Evolutionary conservation across 805 yeast genomes (phyloP), one percentile per base, ranked within the genome.

Genomic region (Saccharomycopsis guyanensis): DNA sequence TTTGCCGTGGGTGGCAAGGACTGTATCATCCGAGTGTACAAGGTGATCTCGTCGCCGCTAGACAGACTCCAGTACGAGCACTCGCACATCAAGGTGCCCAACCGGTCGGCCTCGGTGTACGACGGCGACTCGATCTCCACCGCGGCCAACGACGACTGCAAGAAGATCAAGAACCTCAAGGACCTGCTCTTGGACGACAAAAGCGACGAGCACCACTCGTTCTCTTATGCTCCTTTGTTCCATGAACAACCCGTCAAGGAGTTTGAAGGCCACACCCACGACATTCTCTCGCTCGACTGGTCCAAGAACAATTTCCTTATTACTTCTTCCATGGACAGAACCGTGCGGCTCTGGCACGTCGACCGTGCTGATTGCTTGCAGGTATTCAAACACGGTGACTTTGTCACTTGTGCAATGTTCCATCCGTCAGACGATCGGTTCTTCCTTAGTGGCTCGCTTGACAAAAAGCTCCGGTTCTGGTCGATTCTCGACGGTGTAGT

Each of bases 401-500:
- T 86, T 61, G 95, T 87, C 2, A 83, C 96, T 0, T 69, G 81
- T 7, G 84, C 84, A 2, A 73, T 72, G 42, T 89, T 89, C 61
- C 95, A 86, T 57, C 94, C 93, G 1, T 66, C 66, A 1, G 97
- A 89, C 63, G 96, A 89, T 59, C 64, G 97, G 20, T 89, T 89
- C 59, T 86, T 89, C 60, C 60, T 83, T 2, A 80, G 88, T 53
- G 91, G 95, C 4, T 82, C 91, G 43, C 66, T 88, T 52, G 95
- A 87, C 57, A 81, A 82, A 49, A 69, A 74, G 19, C 70, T 86
- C 15, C 65, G 94, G 46, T 61, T 89, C n/a, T 86, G 96, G 94
- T 82, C 91, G 1, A 80, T 89, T 23, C 68, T 88, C 40, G 97
- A 89, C 47, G 69, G 72, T 32, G 73, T 73, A 38, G 80, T 32